Evolutionary conservation across 164 flowering plant genomes (phyloP).

Genomic region (Piper betle): DNA sequence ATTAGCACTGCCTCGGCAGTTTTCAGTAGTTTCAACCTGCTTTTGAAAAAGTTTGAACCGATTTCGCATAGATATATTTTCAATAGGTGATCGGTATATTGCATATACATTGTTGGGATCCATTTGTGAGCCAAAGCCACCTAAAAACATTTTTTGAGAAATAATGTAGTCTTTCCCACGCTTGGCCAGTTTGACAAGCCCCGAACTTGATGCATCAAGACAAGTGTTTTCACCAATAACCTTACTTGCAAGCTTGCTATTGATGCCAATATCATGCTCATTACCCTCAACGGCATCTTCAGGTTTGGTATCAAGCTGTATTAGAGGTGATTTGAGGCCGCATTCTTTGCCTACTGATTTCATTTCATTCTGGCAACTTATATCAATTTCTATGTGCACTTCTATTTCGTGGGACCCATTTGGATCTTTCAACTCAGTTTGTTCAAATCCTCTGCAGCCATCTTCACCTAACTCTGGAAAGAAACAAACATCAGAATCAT

Average conservation of each 20-base stretch:
- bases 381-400: conserved; percentile 64
- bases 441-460: conserved; percentile 15
- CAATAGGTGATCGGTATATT: conserved; percentile 14
- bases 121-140: conserved; percentile 22
- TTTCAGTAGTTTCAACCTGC: conserved; percentile 57
- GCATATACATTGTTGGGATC: conserved; percentile 29
- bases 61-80: conserved; percentile 19
- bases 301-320: conserved; percentile 21
- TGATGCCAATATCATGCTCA: no score
- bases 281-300: no score
- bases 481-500: conserved; percentile 58
- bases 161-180: conserved; percentile 3
- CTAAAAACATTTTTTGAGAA: conserved; percentile 4
- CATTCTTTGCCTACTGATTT: conserved; percentile 43
- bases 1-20: conserved; percentile 64
- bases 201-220: conserved; percentile 2
- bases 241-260: no score
- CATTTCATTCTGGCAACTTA: conserved; percentile 27
- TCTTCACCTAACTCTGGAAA: conserved; percentile 51
- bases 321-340: conserved; percentile 34
- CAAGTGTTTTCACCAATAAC: no score
- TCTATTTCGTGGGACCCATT: conserved; percentile 38
- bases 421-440: conserved; percentile 12
- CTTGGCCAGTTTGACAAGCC: not conserved
- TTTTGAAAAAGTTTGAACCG: conserved; percentile 52